A percentile compares a stretch with the other conserved stretches of the same genome.
Evolutionary conservation across 23 red algal species (phyloP).

Genomic region (Gracilaria vermiculophylla): DNA sequence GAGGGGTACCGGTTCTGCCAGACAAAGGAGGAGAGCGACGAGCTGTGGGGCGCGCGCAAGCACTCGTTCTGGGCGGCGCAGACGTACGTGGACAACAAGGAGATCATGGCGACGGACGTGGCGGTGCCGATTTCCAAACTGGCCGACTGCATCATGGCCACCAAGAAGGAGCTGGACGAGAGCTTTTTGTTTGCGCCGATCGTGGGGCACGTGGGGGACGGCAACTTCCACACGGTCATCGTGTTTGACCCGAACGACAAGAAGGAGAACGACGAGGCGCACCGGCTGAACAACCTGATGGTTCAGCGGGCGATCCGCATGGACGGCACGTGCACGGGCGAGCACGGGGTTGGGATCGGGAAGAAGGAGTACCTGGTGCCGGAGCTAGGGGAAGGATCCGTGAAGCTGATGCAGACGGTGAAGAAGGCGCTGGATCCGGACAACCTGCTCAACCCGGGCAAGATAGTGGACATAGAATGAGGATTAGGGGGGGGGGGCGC

Average conservation of each 20-base stretch:
- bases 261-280: constrained; percentile 77
- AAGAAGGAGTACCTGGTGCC: constrained; percentile 90
- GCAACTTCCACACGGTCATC: constrained; percentile 96
- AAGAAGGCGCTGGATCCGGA: constrained; percentile 88
- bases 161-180: constrained; percentile 71
- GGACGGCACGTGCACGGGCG: constrained; percentile 95
- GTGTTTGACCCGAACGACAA: constrained; percentile 72
- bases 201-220: constrained; percentile 93
- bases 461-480: constrained; percentile 80
- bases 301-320: constrained; percentile 78
- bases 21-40: constrained; percentile 76
- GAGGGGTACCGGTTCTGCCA: constrained; percentile 70
- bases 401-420: constrained; percentile 87
- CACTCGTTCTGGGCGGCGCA: constrained; percentile 89
- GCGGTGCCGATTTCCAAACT: constrained; percentile 90
- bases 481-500: too few species aligned
- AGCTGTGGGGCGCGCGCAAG: constrained; percentile 89
- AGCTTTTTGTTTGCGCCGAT: constrained; percentile 80
- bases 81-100: constrained; percentile 61
- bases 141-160: constrained; percentile 88
- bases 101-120: constrained; percentile 93
- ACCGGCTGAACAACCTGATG: constrained; percentile 74
- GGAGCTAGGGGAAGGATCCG: constrained; percentile 72
- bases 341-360: constrained; percentile 92
- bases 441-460: constrained; percentile 92